These are phyloP conservation scores for Cyclospora cayetanensis DNA, from an alignment of 169 alveolate species.

Conservation along the genomic window DNA sequence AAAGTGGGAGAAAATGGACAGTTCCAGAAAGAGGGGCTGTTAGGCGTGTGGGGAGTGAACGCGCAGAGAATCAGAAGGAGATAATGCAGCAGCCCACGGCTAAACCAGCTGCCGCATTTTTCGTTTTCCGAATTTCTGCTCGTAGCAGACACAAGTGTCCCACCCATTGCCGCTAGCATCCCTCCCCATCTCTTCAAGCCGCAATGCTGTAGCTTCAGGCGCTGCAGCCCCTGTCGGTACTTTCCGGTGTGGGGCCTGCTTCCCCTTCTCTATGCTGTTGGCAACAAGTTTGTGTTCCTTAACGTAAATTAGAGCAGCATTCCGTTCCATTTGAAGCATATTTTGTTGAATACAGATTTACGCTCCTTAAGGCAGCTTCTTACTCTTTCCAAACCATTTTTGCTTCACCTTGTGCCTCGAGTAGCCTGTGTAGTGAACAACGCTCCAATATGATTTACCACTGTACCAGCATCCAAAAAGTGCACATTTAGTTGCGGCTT, in stretches of 20 bases:
- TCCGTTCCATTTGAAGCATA: too few species aligned
- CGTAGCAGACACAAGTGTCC: constrained; percentile 25
- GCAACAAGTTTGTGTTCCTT: not conserved
- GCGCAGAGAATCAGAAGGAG: constrained; percentile 9
- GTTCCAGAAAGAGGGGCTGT: not conserved
- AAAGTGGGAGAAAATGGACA: not conserved
- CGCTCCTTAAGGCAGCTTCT: too few species aligned
- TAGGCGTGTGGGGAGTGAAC: constrained; percentile 8
- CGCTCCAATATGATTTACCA: too few species aligned
- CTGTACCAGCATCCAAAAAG: too few species aligned
- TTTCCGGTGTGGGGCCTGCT: constrained; percentile 33
- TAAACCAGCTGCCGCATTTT: constrained; percentile 6
- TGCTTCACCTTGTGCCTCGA: too few species aligned
- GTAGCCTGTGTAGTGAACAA: too few species aligned
- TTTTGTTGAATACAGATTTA: too few species aligned
- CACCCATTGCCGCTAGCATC: not conserved
- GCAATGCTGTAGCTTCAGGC: not conserved
- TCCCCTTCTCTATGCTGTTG: not conserved
- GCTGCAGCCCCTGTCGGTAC: constrained; percentile 30
- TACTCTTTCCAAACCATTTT: too few species aligned
- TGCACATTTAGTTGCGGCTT: too few species aligned
- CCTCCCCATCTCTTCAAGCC: not conserved
- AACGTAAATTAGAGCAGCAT: too few species aligned
- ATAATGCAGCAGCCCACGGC: constrained; percentile 11
- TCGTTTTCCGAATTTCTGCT: not conserved